A percentile compares a stretch with the other conserved stretches of the same genome.
phyloP scores from a whole-genome alignment of 768 basidiomycete species.

The Hemileccinum impolitum region DNA sequence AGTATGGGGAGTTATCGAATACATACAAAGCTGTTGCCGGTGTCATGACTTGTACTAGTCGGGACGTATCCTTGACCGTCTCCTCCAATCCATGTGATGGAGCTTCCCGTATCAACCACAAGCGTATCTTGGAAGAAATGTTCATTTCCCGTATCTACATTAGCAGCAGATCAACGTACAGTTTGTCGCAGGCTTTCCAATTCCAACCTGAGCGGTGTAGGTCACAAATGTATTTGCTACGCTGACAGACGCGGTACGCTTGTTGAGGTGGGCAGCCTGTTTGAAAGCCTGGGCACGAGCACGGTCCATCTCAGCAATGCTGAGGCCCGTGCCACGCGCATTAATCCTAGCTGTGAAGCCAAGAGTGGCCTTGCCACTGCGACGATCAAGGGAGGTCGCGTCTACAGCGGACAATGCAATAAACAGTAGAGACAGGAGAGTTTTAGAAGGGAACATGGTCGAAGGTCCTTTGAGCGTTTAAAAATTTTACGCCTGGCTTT shows the following conservation, averaged over 20 bases:
- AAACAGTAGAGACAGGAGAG: no score
- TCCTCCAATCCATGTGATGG: slow-evolving; percentile 29
- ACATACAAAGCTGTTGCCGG: slow-evolving; percentile 7
- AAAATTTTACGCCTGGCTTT: no score
- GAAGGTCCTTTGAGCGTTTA: no score
- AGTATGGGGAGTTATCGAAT: background rate
- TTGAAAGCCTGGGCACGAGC: slow-evolving; percentile 16
- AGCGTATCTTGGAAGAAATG: slow-evolving; percentile 21
- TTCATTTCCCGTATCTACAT: background rate
- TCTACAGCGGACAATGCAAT: no score
- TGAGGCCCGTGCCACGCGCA: background rate
- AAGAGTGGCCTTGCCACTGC: background rate
- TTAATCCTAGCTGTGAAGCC: background rate
- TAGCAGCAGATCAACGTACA: slow-evolving; percentile 15
- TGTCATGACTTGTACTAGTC: slow-evolving; percentile 11
- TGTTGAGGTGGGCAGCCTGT: background rate
- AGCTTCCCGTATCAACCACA: slow-evolving; percentile 29
- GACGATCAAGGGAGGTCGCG: background rate
- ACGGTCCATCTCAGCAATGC: slow-evolving; percentile 17
- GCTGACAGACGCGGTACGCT: slow-evolving; percentile 5
- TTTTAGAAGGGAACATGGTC: no score
- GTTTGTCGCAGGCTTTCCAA: slow-evolving; percentile 23
- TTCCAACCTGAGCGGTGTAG: slow-evolving; percentile 29
- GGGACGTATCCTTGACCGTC: slow-evolving; percentile 11
- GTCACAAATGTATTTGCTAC: slow-evolving; percentile 19